Conservation (phyloP, 768 basidiomycete species). For the Suillus bovinus region DNA sequence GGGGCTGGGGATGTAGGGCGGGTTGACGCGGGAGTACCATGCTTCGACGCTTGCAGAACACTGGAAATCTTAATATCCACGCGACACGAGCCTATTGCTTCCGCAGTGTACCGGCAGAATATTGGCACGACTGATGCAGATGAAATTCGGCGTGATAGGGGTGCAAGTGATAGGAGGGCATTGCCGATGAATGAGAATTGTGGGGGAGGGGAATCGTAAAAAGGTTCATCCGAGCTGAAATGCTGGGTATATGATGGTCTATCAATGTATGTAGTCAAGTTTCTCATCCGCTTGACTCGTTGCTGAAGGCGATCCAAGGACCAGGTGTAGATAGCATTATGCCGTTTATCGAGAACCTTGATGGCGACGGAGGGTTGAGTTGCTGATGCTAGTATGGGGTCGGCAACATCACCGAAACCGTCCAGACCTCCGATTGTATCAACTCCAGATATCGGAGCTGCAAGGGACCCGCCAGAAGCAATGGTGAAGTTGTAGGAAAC, state of each 20-base stretch:
- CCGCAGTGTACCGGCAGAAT: slow-evolving; percentile 90
- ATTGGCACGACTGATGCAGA: slow-evolving; percentile 81
- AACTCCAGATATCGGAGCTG: slow-evolving; percentile 77
- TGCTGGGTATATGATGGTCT: slow-evolving; percentile 92
- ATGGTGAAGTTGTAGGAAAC: slow-evolving; percentile 93
- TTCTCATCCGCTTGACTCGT: slow-evolving; percentile 91
- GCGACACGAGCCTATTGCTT: slow-evolving; percentile 94
- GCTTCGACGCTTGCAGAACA: slow-evolving; percentile 57
- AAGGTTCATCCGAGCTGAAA: slow-evolving; percentile 91
- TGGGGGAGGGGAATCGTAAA: slow-evolving; percentile 85
- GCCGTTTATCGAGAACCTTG: slow-evolving; percentile 87
- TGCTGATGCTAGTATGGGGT: slow-evolving; percentile 69
- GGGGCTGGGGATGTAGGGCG: slow-evolving; percentile 77
- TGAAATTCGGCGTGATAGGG: slow-evolving; percentile 75
- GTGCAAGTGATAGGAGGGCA: slow-evolving; percentile 77
- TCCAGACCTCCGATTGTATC: slow-evolving; percentile 86
- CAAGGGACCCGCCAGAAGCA: slow-evolving; percentile 77
- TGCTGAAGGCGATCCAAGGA: slow-evolving; percentile 86
- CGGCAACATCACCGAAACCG: slow-evolving; percentile 92
- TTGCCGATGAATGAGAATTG: slow-evolving; percentile 94
- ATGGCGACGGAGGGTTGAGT: slow-evolving; percentile 84
- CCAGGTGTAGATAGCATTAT: slow-evolving; percentile 91
- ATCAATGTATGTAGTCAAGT: slow-evolving; percentile 85
- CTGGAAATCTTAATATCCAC: slow-evolving; percentile 82
- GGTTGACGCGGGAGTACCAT: slow-evolving; percentile 65